Evolutionary conservation across 2,329 filamentous ascomycete species (phyloP), one percentile per base, ranked within the genome.

Genomic region (Botryotinia narcissicola): DNA sequence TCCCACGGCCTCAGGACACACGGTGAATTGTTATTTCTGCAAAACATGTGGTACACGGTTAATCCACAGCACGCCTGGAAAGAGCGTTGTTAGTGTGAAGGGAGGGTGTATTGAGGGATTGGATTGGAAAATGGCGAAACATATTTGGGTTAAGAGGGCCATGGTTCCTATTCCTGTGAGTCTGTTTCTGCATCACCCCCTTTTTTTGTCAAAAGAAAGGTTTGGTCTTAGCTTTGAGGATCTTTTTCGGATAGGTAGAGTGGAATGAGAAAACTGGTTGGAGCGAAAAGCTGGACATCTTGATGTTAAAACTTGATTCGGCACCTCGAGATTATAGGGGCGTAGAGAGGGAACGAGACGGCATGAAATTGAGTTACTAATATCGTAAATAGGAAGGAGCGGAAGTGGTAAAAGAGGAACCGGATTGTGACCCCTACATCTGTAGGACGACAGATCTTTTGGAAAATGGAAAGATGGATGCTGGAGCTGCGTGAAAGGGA

Each of bases 1-100:
- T 69, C 84, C 85, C 29, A 91, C 89, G 2, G 81, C 85, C 12
- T 86, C 85, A 1, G 90, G 90, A 0, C 83, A 88, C 40, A 85
- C 83, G 0, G 82, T 92, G 62, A 86, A 90, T 76, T 92, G 88
- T 78, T 90, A 91, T 79, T 92, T 92, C 79, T 92, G 90, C 80
- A 89, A 85, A 73, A 83, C 82, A 46, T 93, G 91, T 79, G 91
- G 91, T 18, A 90, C 89, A 5, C 84, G 91, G 4, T 81, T 93
- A 59, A 82, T 93, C 68, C 91, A 93, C 82, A 85, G 85, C 7
- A 88, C 86, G 18, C 86, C 87, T 3, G 88, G 85, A 18, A 88
- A 90, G 76, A 86, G 87, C 74, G 85, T 90, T 66, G 86, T 91
- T 59, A 88, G 88, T 25, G 86, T 93, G 63, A 92, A 92, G 79